Conservation (phyloP, 768 basidiomycete genomes). For the Serendipita sp. region DNA sequence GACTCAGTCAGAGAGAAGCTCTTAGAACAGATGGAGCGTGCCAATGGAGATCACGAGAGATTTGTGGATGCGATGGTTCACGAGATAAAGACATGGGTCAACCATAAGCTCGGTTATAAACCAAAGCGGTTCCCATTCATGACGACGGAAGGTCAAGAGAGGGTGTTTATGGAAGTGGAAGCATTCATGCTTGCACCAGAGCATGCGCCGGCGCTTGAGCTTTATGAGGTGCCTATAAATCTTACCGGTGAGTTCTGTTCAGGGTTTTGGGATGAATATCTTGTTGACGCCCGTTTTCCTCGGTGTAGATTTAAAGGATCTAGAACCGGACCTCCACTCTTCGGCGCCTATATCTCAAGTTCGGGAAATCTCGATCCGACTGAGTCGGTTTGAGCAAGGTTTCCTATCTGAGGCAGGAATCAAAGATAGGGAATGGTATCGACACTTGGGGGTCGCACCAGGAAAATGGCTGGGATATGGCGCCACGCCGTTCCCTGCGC, state of each 20-base stretch:
- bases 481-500: conserved; percentile 66
- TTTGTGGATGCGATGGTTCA: conserved; percentile 18
- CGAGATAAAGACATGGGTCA: background rate
- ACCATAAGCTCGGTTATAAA: background rate
- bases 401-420: conserved; percentile 69
- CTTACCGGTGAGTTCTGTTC: background rate
- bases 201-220: background rate
- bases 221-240: background rate
- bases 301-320: background rate
- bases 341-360: background rate
- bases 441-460: conserved; percentile 71
- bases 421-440: conserved; percentile 73
- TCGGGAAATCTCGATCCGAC: background rate
- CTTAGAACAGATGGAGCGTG: background rate
- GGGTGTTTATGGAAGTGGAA: background rate
- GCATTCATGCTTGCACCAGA: conserved; percentile 4
- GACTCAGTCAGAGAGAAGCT: conserved; percentile 21
- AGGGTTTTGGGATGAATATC: conserved; percentile 10
- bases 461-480: conserved; percentile 72
- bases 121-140: background rate
- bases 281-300: conserved; percentile 7
- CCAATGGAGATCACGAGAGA: conserved; percentile 12
- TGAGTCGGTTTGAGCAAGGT: conserved; percentile 48
- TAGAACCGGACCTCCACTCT: background rate
- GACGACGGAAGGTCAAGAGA: background rate